A percentile compares a stretch with the other conserved stretches of the same genome.
Evolutionary conservation across 2,329 filamentous ascomycete genomes (phyloP).

Genomic region (Chaetomiaceae sp.): DNA sequence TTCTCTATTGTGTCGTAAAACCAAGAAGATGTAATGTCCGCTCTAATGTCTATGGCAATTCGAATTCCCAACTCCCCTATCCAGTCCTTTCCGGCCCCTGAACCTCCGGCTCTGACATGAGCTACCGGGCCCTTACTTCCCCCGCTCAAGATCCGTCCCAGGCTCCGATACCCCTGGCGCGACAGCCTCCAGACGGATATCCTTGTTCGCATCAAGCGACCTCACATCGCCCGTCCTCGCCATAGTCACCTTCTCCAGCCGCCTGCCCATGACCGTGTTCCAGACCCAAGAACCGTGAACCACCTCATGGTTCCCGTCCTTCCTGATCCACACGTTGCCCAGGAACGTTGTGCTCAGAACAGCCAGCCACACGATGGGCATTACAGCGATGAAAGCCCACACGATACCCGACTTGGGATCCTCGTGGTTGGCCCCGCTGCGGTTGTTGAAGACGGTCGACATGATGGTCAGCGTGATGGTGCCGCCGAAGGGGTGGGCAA

Average conservation of each 20-base stretch:
- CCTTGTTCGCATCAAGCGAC: background rate
- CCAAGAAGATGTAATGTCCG: no score
- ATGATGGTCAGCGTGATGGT: slow-evolving; percentile 63
- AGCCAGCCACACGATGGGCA: slow-evolving; percentile 51
- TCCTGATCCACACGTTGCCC: slow-evolving; percentile 34
- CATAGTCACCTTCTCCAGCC: slow-evolving; percentile 19
- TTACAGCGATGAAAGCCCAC: slow-evolving; percentile 59
- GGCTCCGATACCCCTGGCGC: background rate
- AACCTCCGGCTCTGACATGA: no score
- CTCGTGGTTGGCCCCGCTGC: slow-evolving; percentile 16
- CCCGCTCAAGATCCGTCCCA: background rate
- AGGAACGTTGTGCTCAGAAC: slow-evolving; percentile 29
- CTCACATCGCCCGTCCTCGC: background rate
- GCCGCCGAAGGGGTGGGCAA: slow-evolving; percentile 59
- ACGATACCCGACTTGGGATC: slow-evolving; percentile 49
- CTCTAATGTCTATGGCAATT: no score
- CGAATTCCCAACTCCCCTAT: no score
- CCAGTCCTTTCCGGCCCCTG: no score
- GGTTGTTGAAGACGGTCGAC: slow-evolving; percentile 65
- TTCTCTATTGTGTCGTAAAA: no score
- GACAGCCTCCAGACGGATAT: background rate
- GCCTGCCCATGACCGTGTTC: slow-evolving; percentile 19
- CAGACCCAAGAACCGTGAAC: slow-evolving; percentile 24
- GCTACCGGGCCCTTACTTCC: background rate
- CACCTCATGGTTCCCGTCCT: slow-evolving; percentile 26